Percentiles rank a stretch among this genome's conserved stretches.
Evolutionary conservation across 305 asterid species (phyloP).

Genomic region (Petunia hybrid): DNA sequence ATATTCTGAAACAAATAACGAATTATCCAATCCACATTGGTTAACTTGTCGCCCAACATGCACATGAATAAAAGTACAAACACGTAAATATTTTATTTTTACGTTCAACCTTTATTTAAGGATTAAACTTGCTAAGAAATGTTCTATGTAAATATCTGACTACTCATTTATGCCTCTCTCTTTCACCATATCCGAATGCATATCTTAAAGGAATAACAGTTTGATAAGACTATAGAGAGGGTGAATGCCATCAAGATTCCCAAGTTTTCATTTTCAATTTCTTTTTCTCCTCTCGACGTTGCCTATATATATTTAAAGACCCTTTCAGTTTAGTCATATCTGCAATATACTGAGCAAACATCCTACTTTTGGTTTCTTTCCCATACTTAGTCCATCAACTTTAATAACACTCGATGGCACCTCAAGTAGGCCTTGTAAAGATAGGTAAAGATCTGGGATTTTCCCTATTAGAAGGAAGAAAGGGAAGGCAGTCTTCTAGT

Average conservation of each 20-base stretch:
- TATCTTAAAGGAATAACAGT: not conserved
- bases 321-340: not conserved
- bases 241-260: not conserved
- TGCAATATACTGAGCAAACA: not conserved
- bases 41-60: not conserved
- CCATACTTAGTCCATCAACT: too few species aligned
- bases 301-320: not conserved
- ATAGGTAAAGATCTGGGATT: constrained; percentile 9
- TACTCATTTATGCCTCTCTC: not conserved
- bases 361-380: too few species aligned
- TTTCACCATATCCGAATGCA: not conserved
- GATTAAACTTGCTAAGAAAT: not conserved
- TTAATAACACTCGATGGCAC: too few species aligned
- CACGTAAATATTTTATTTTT: not conserved
- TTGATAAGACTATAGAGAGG: not conserved
- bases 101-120: not conserved
- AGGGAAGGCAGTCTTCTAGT: not conserved
- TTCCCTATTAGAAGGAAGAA: constrained; percentile 8
- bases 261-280: not conserved
- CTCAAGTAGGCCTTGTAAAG: constrained; percentile 11
- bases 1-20: too few species aligned
- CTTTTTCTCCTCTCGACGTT: not conserved
- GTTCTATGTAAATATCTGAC: not conserved
- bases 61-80: not conserved
- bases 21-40: too few species aligned